These are phyloP conservation scores for Mucor plumbeus DNA, from an alignment of 371 early-diverging fungal species.

Conservation along the genomic window DNA sequence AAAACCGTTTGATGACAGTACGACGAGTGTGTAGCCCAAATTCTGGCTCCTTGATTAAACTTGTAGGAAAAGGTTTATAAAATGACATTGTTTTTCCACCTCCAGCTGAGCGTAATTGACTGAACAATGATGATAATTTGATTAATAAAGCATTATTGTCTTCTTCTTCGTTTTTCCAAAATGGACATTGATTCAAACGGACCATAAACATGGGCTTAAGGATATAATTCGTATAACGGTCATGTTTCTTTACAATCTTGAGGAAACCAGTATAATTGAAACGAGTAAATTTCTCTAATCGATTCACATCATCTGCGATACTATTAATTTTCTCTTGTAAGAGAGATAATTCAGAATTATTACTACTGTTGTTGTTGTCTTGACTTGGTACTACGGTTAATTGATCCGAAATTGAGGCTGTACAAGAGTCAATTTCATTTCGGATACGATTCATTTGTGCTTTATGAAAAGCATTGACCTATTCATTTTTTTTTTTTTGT, in stretches of 20 bases:
- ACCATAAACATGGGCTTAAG: conserved; percentile 89
- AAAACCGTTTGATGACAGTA: conserved; percentile 75
- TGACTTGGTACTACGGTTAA: conserved; percentile 32
- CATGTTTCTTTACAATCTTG: conserved; percentile 98
- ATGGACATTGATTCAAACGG: conserved; percentile 84
- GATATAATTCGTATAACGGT: conserved; percentile 88
- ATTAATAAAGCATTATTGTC: conserved; percentile 89
- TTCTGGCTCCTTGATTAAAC: conserved; percentile 3
- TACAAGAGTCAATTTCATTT: conserved; percentile 78
- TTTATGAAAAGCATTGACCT: conserved; percentile 89
- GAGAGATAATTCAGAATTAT: conserved; percentile 41
- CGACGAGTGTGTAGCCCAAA: conserved; percentile 14
- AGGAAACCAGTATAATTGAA: conserved; percentile 97
- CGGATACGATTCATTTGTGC: conserved; percentile 88
- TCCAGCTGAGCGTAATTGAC: conserved; percentile 86
- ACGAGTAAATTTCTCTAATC: conserved; percentile 90
- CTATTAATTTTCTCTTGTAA: conserved; percentile 77
- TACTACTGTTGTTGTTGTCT: conserved; percentile 12
- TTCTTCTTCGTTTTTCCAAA: conserved; percentile 92
- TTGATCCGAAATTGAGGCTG: conserved; percentile 46
- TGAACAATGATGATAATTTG: conserved; percentile 88
- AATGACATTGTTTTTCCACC: conserved; percentile 40
- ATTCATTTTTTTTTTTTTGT: too few relatives aligned
- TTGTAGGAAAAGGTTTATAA: conserved; percentile 24
- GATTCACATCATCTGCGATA: conserved; percentile 88